phyloP scores from a whole-genome alignment of 495 filamentous ascomycete species.

The Astrothelium subdiscretum region DNA sequence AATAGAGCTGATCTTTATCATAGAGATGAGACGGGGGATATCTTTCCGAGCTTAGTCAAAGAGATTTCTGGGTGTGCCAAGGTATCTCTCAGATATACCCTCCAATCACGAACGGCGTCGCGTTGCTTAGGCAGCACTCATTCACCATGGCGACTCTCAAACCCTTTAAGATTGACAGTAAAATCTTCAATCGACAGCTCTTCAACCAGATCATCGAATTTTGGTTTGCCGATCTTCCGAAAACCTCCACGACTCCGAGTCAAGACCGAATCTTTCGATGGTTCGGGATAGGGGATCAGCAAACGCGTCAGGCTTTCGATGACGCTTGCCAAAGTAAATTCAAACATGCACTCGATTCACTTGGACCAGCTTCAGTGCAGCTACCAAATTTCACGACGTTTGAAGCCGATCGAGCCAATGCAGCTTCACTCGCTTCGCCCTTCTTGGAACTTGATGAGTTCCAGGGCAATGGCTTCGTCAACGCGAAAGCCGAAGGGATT shows the following conservation, averaged over 20 bases:
- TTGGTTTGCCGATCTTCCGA: constrained; percentile 18
- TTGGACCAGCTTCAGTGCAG: constrained; percentile 23
- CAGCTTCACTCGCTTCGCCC: constrained; percentile 19
- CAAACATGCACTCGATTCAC: constrained; percentile 22
- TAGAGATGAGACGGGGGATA: too few relatives aligned
- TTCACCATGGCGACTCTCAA: constrained; percentile 1
- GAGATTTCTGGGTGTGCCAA: too few relatives aligned
- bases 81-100: too few relatives aligned
- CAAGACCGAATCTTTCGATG: constrained; percentile 7
- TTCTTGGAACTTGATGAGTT: constrained; percentile 23
- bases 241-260: constrained; percentile 5
- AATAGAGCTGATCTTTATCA: too few relatives aligned
- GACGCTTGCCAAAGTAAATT: constrained; percentile 17
- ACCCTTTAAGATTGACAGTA: constrained; percentile 23
- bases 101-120: too few relatives aligned
- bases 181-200: constrained; percentile 23
- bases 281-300: constrained; percentile 24
- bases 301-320: constrained; percentile 25
- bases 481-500: constrained; percentile 18
- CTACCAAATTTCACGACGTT: constrained; percentile 16
- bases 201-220: constrained; percentile 17
- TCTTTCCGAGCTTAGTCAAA: too few relatives aligned
- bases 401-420: constrained; percentile 14
- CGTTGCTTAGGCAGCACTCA: too few relatives aligned
- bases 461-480: constrained; percentile 1